Evolutionary conservation across 345 rosid genomes (phyloP).

Genomic region (Eucalyptus albens): DNA sequence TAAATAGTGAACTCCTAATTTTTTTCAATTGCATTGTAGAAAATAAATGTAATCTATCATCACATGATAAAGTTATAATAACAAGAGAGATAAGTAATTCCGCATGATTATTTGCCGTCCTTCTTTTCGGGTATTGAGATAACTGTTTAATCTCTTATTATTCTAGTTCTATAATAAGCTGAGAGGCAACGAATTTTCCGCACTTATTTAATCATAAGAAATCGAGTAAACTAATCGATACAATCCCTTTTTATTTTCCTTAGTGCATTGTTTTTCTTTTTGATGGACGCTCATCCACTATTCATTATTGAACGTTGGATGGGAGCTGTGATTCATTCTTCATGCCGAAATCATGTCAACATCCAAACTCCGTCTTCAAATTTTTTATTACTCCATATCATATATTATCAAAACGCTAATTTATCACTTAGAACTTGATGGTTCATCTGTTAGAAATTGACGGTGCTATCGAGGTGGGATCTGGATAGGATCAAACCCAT

Average conservation of each 20-base stretch:
- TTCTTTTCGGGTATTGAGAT: background rate
- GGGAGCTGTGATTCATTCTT: background rate
- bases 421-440: too few relatives aligned
- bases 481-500: background rate
- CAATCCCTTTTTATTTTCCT: background rate
- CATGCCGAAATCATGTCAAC: background rate
- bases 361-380: background rate
- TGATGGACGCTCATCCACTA: background rate
- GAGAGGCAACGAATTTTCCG: background rate
- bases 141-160: background rate
- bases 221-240: background rate
- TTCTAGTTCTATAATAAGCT: background rate
- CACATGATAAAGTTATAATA: background rate
- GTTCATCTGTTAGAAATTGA: background rate
- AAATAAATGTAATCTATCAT: background rate
- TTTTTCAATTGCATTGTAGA: background rate
- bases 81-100: background rate
- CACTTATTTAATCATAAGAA: background rate
- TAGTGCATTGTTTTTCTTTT: background rate
- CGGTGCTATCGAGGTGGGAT: background rate
- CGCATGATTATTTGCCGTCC: background rate
- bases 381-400: background rate
- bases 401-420: background rate
- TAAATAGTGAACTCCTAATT: background rate
- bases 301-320: background rate